Evolutionary conservation across 495 filamentous ascomycete species (phyloP), one percentile per base, ranked within the genome.

Genomic region (Cercophora newfieldiana): DNA sequence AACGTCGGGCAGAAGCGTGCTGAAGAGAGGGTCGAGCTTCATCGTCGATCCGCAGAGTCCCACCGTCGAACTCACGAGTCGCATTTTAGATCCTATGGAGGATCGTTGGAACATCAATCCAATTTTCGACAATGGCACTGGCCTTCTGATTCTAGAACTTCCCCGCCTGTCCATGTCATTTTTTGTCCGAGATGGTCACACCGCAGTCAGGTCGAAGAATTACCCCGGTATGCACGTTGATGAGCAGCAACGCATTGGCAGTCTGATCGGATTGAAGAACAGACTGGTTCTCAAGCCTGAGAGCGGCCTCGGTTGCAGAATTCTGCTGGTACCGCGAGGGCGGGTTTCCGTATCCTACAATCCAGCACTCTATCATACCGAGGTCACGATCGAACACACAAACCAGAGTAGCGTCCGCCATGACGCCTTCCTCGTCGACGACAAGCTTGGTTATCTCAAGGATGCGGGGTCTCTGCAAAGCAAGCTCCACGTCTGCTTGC

Each of bases 401-500:
- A 7, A 63, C 0, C 58, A 51, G 6, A 58, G 61, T 0, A 69
- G 71, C 58, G 54, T 75, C 56, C 75, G 66, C 6, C 69, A 71
- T 14, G 65, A 79, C 50, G 48, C 71, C 5, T 89, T 83, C 63
- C 59, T 71, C 0, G 66, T 89, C n/a, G 81, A 90, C 65, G 31
- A 57, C 0, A 69, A 75, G 31, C 77, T 89, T 3, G 82, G 85
- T 0, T 68, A 78, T 19, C 71, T 89, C 7, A 63, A 75, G 0
- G 82, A 85, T 47, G 82, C 82, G 66, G 82, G 83, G 0, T 84
- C 78, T 24, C 58, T 89, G 1, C 77, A 82, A 18, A 86, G 83
- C 75, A 85, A 81, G 67, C 72, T 90, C 0, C 80, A 78, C 58
- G 68, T 86, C 10, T 80, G 76, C 44, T 86, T 85, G 59, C 77